Base-by-base conservation (phyloP, 768 basidiomycete species). In the Plicaturopsis crispa region DNA sequence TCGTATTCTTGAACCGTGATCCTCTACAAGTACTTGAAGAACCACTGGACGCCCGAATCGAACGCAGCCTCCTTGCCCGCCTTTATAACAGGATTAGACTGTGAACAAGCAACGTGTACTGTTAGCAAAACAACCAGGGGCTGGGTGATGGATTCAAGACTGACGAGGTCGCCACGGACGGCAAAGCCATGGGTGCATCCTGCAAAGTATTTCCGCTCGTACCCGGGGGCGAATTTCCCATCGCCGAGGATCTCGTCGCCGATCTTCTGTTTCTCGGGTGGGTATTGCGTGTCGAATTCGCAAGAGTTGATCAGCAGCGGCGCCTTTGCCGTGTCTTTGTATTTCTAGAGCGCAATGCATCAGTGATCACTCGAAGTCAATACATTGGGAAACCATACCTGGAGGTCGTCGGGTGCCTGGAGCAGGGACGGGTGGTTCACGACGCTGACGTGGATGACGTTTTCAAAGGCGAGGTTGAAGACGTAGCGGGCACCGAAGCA, bases 151-250 rank as follows among this genome's bases (percentile, higher is more conserved):
- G 8, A 52, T 32, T 35, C 55, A 53, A 30, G 47, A 26, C n/a
- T n/a, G n/a, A n/a, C n/a, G n/a, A n/a, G n/a, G 35, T 58, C 55
- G 3, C 70, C 70, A 6, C 71, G 66, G 3, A 66, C 59, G 0
- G 68, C 70, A 45, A 75, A 75, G 3, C 73, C 72, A 40, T 75
- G 73, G 1, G 43, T 30, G 12, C 65, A 66, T 0, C 71, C 66
- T 0, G 55, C 50, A 11, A 43, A 65, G 37, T 57, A 58, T 40
- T 53, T 56, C 26, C 60, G 44, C 40, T 54, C 51, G 44, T 67
- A 68, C 24, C 59, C 67, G 7, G 63, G 59, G 6, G 48, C 49
- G 38, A 61, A 63, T 41, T 59, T 60, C 17, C 59, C 63, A 35
- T 51, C 53, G 7, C 57, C 62, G 19, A 72, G 45, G 34, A 71